These are phyloP conservation scores for Cyberlindnera mycetangii DNA, from an alignment of 805 yeast genomes.

Conservation along the genomic window DNA sequence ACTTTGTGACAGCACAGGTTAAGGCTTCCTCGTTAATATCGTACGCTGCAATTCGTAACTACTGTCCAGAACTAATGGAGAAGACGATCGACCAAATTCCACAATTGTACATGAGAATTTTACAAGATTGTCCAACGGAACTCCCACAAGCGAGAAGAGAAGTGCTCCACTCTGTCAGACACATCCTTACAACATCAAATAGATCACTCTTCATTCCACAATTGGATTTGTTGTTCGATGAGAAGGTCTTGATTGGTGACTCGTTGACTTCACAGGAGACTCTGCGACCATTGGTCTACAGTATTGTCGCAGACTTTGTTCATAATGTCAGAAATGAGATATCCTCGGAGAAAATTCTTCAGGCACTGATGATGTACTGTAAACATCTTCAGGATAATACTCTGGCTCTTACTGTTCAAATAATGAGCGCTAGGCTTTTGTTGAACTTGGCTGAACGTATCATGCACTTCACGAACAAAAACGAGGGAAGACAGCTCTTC, in stretches of 20 bases:
- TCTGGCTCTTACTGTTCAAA: slow-evolving; percentile 85
- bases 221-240: slow-evolving; percentile 81
- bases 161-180: slow-evolving; percentile 88
- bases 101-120: slow-evolving; percentile 74
- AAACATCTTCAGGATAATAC: slow-evolving; percentile 75
- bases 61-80: slow-evolving; percentile 61
- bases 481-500: slow-evolving; percentile 73
- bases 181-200: slow-evolving; percentile 88
- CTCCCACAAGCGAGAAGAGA: slow-evolving; percentile 90
- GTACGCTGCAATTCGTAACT: slow-evolving; percentile 83
- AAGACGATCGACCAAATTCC: slow-evolving; percentile 68
- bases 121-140: slow-evolving; percentile 96
- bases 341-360: slow-evolving; percentile 79
- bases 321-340: slow-evolving; percentile 87
- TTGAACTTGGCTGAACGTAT: slow-evolving; percentile 87
- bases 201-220: slow-evolving; percentile 80
- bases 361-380: slow-evolving; percentile 81
- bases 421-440: slow-evolving; percentile 91
- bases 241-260: slow-evolving; percentile 82
- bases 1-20: slow-evolving; percentile 88
- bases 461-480: slow-evolving; percentile 73
- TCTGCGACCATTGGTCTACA: slow-evolving; percentile 87
- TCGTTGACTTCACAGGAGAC: slow-evolving; percentile 91
- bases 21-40: slow-evolving; percentile 95
- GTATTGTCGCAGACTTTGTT: slow-evolving; percentile 92